Percentiles rank a stretch among this genome's conserved stretches.
phyloP scores from a whole-genome alignment of 805 yeast species.

The Yarrowia hollandica region DNA sequence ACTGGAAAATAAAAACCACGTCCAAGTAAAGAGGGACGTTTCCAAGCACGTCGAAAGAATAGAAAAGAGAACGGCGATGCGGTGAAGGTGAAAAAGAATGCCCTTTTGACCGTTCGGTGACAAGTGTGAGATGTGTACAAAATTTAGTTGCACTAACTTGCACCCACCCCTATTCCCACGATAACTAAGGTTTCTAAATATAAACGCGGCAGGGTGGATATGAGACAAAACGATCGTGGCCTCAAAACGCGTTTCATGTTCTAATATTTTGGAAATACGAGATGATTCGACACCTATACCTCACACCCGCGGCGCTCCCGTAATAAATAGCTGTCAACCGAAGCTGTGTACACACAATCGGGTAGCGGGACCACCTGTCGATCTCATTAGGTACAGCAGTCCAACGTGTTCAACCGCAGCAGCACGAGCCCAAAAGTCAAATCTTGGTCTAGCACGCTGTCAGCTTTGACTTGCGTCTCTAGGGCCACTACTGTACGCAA shows the following conservation, averaged over 20 bases:
- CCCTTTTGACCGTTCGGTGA: conserved; percentile 6
- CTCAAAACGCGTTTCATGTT: not conserved
- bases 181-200: conserved; percentile 26
- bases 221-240: conserved; percentile 13
- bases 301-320: no score
- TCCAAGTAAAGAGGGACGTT: conserved; percentile 6
- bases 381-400: conserved; percentile 9
- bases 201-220: conserved; percentile 25
- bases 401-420: conserved; percentile 25
- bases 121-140: not conserved
- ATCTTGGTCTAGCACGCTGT: not conserved
- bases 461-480: conserved; percentile 19
- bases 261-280: no score
- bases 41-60: conserved; percentile 2
- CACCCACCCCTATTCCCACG: conserved; percentile 25
- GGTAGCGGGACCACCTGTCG: not conserved
- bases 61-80: conserved; percentile 4
- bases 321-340: no score
- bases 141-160: conserved; percentile 23
- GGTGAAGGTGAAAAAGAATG: conserved; percentile 9
- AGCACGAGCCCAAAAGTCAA: conserved; percentile 17
- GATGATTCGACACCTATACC: no score
- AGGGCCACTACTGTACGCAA: conserved; percentile 15
- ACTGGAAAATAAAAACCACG: conserved; percentile 11
- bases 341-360: no score